Conservation (phyloP, 2,329 filamentous ascomycete genomes). For the Aspergillus ochraceoroseus region DNA sequence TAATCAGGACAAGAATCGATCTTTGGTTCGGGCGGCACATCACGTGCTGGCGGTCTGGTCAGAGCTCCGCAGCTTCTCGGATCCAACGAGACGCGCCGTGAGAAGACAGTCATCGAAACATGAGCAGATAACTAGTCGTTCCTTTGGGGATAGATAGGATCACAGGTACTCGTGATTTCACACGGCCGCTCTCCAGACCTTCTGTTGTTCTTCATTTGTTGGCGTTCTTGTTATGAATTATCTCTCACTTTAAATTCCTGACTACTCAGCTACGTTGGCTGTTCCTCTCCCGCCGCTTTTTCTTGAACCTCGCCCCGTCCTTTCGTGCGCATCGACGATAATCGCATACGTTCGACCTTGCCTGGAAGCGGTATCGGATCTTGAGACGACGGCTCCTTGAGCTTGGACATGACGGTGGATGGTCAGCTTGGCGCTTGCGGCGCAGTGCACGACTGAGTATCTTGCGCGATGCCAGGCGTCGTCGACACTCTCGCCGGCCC, state of each 20-base stretch:
- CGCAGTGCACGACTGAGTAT: slow-evolving; percentile 37
- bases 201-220: background rate
- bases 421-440: slow-evolving; percentile 34
- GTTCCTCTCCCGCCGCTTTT: slow-evolving; percentile 3
- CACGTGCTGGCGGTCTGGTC: slow-evolving; percentile 9
- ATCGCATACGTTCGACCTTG: background rate
- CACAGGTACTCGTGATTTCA: too few relatives aligned
- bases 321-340: background rate
- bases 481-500: slow-evolving; percentile 33
- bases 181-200: too few relatives aligned
- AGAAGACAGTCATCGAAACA: slow-evolving; percentile 7
- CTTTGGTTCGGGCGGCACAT: background rate
- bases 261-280: background rate
- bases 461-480: slow-evolving; percentile 39
- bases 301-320: slow-evolving; percentile 1
- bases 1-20: background rate
- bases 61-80: slow-evolving; percentile 17
- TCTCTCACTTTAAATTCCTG: background rate
- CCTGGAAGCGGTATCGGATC: background rate
- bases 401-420: slow-evolving; percentile 40
- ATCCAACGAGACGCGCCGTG: slow-evolving; percentile 7
- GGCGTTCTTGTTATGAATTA: background rate
- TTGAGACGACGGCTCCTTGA: slow-evolving; percentile 17
- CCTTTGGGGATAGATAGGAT: background rate
- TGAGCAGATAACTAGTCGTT: slow-evolving; percentile 4